Percentiles rank a stretch among this genome's conserved stretches.
phyloP scores from a whole-genome alignment of 768 basidiomycete species.

The Lactarius trivialis region DNA sequence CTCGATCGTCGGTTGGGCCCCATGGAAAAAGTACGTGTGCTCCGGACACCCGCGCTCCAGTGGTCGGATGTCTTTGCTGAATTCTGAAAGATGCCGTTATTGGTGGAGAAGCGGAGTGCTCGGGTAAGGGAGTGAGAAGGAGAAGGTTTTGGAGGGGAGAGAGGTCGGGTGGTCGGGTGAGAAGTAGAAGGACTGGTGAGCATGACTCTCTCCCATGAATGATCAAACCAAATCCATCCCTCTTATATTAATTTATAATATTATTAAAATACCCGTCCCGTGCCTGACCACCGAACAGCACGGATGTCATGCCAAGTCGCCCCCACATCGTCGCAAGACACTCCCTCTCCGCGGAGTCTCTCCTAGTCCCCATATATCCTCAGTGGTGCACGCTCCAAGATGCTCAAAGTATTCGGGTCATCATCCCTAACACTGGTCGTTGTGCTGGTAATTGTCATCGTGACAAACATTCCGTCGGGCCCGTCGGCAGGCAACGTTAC shows the following conservation, averaged over 20 bases:
- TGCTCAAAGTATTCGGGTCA: too few relatives aligned
- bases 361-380: too few relatives aligned
- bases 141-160: background rate
- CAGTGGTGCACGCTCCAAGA: too few relatives aligned
- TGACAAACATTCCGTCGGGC: background rate
- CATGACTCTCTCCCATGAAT: background rate
- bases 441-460: background rate
- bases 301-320: too few relatives aligned
- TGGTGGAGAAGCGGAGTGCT: slow-evolving; percentile 16
- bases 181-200: background rate
- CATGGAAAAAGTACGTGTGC: slow-evolving; percentile 19
- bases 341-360: too few relatives aligned
- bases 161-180: background rate
- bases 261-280: background rate
- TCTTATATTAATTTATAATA: background rate
- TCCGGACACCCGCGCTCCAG: background rate
- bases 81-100: slow-evolving; percentile 1
- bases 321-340: too few relatives aligned
- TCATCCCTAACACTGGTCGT: background rate
- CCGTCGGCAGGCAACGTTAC: background rate
- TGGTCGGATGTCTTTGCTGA: background rate
- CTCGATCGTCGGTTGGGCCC: background rate
- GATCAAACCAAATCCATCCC: background rate
- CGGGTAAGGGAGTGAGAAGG: slow-evolving; percentile 2
- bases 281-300: too few relatives aligned